Evolutionary conservation across 352 stramenopile genomes (phyloP), one percentile per base, ranked within the genome.

Genomic region (Globisporangium yorkense): DNA sequence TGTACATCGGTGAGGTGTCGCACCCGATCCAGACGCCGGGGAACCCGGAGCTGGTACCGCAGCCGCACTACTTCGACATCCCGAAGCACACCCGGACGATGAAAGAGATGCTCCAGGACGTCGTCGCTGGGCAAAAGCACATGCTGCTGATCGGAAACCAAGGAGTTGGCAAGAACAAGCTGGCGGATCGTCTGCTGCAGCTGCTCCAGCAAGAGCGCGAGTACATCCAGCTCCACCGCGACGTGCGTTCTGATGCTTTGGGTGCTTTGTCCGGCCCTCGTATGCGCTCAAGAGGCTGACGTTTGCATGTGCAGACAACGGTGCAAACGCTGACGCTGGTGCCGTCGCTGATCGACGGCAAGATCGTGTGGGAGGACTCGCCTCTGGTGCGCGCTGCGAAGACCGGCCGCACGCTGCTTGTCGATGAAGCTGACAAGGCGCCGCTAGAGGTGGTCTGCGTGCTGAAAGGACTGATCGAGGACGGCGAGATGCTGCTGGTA

Each of bases 361-460:
- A 71, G 24, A 92, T 98, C 54, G 68, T 95, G 16, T 98, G 86
- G 73, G 78, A 96, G 62, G 94, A 98, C 70, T 98, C 92, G 4
- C 90, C 95, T 6, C 76, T 99, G n/a, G 88, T 98, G n/a, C 77
- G 89, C 49, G 96, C 96, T 44, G 92, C 88, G 12, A 95, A 88
- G 62, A 71, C 92, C 15, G 96, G 96, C 4, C 76, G 94, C n/a
- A 90, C 89, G 5, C 70, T 98, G 18, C 82, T 99, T 0, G 74
- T 99, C 0, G 96, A 99, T 62, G 96, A 99, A 72, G 94, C 94
- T 31, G 96, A 99, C 71, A 99, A 99, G 71, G 96, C 96, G 15
- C 94, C 94, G 15, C 74, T 96, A 0, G 94, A 98, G 62, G 96
- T 99, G 1, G 87, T 98, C 18, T 94, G 90, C 24, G 71, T 98